Base-by-base conservation (phyloP, 306 rosid species). In the Quercus variabilis region DNA sequence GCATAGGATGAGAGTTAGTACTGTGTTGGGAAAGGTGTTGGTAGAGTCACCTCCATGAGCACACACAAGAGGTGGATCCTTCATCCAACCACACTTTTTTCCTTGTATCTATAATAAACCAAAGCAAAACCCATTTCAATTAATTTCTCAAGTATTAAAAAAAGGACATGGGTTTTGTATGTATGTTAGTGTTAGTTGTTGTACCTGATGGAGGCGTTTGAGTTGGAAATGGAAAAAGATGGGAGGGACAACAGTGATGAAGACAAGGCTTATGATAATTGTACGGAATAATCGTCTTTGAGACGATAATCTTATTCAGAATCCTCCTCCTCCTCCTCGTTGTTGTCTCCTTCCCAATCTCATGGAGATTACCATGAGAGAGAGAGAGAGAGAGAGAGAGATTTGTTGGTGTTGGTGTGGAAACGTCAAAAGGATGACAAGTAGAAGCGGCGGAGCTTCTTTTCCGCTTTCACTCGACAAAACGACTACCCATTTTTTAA, bases 31-130 rank as follows among this genome's bases (percentile, higher is more conserved):
- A 65, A 83, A 86, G 21, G 97, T 97, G 60, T 78, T 85, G 38
- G 87, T 82, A 0, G 98, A 92, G 86, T 94, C 96, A 19, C 98
- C 98, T 5, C 97, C 96, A 81, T 94, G 98, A 0, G 98, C 98
- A 77, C 98, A 94, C 2, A 94, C 82, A 31, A 94, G 91, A 78
- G 98, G 97, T 60, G 98, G 97, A 75, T 78, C 76, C 10, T 71
- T 72, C 15, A 94, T 75, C 98, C 98, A 94, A 21, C 82, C 89
- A 74, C 98, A 94, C 43, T 76, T 83, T 6, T 74, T 80, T 11
- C 77, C 55, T 71, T 87, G 98, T 55, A 87, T 86, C 92, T 93
- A 84, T 52, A 72, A 19, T n/a, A 74, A 25, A 19, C 63, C 58
- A 70, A 70, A 63, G 4, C 62, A 71, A 38, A 78, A 28, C 43